A percentile compares a stretch with the other conserved stretches of the same genome.
Evolutionary conservation across 2,329 filamentous ascomycete genomes (phyloP).

Genomic region (Xylariaceae sp.): DNA sequence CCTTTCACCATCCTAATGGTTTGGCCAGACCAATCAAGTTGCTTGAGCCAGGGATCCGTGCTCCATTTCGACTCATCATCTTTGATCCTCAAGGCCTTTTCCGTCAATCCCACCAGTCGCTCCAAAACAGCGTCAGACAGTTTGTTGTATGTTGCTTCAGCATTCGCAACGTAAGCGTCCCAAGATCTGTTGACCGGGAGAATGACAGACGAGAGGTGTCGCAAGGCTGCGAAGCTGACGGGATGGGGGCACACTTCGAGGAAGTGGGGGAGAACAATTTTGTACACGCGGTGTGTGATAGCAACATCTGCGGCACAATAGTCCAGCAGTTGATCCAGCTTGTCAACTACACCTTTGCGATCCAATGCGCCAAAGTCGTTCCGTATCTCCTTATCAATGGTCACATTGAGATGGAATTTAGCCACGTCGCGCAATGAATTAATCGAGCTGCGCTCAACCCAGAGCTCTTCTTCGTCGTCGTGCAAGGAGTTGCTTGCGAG

Average conservation of each 20-base stretch:
- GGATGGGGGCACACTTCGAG: conserved; percentile 89
- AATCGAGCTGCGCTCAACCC: conserved; percentile 90
- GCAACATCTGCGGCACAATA: conserved; percentile 95
- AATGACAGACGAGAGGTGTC: conserved; percentile 91
- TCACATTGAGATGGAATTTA: conserved; percentile 88
- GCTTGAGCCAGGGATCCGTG: conserved; percentile 84
- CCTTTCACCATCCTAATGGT: conserved; percentile 87
- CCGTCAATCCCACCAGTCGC: conserved; percentile 67
- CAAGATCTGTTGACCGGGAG: conserved; percentile 85
- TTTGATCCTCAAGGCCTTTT: conserved; percentile 74
- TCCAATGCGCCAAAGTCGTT: conserved; percentile 84
- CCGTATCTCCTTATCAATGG: conserved; percentile 83
- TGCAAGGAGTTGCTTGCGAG: conserved; percentile 63
- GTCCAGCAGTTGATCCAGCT: conserved; percentile 78
- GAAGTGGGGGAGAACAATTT: conserved; percentile 88
- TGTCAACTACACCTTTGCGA: conserved; percentile 63
- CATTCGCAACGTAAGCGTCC: conserved; percentile 77
- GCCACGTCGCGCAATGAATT: conserved; percentile 95
- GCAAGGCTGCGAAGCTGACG: conserved; percentile 90
- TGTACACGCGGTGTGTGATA: conserved; percentile 90
- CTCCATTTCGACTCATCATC: conserved; percentile 64
- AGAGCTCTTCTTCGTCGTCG: conserved; percentile 89
- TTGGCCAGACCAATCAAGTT: conserved; percentile 94
- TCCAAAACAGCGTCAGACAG: conserved; percentile 75
- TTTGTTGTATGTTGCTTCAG: conserved; percentile 78